These are phyloP conservation scores for Cylindrotheca closterium DNA, from an alignment of 108 stramenopile species.

Conservation along the genomic window DNA sequence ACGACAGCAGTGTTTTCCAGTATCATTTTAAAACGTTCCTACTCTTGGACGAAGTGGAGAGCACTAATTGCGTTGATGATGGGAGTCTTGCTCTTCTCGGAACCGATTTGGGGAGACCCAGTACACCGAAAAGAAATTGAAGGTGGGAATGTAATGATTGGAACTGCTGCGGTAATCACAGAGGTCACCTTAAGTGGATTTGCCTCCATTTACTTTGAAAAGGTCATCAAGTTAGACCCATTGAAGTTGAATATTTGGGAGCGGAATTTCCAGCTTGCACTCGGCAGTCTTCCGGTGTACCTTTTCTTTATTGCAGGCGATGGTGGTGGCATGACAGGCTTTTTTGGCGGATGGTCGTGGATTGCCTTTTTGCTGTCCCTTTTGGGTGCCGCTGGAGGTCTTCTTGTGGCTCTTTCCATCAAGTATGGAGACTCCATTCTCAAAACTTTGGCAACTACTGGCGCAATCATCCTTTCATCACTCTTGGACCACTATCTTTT, in stretches of 20 bases:
- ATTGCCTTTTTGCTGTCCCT: slow-evolving; percentile 53
- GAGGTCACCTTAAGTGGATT: slow-evolving; percentile 92
- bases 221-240: slow-evolving; percentile 82
- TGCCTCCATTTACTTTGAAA: slow-evolving; percentile 93
- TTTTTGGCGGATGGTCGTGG: slow-evolving; percentile 73
- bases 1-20: slow-evolving; percentile 90
- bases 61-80: slow-evolving; percentile 86
- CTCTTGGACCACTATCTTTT: slow-evolving; percentile 66
- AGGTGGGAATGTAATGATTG: slow-evolving; percentile 60
- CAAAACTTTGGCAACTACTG: slow-evolving; percentile 91
- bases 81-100: slow-evolving; percentile 85
- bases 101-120: slow-evolving; percentile 75
- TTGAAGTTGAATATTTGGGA: slow-evolving; percentile 87
- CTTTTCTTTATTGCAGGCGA: slow-evolving; percentile 56
- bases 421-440: slow-evolving; percentile 94
- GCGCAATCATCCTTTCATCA: slow-evolving; percentile 76
- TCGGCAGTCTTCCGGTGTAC: slow-evolving; percentile 72
- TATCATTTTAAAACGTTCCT: slow-evolving; percentile 64
- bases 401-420: slow-evolving; percentile 91
- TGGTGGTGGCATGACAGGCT: slow-evolving; percentile 60
- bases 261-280: slow-evolving; percentile 88
- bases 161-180: slow-evolving; percentile 82
- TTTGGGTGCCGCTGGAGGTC: slow-evolving; percentile 86
- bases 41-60: slow-evolving; percentile 89
- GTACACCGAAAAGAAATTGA: slow-evolving; percentile 10